A percentile compares a stretch with the other conserved stretches of the same genome.
Conservation (phyloP, 2,329 filamentous ascomycete species). For the Paraphoma sp. region DNA sequence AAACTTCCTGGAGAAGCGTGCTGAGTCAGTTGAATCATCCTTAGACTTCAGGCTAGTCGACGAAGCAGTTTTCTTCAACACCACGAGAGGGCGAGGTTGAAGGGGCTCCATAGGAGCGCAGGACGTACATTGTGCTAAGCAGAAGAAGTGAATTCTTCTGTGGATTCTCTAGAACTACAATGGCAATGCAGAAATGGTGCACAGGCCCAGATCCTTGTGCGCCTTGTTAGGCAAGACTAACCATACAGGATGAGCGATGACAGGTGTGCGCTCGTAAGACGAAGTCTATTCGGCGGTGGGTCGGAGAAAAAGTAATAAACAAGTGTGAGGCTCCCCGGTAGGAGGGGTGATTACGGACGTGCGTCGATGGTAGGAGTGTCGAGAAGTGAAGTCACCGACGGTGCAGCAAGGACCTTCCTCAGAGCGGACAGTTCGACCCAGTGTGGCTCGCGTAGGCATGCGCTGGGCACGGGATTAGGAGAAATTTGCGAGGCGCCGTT, state of each 20-base stretch:
- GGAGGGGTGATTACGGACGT: constrained; percentile 30
- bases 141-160: constrained; percentile 28
- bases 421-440: constrained; percentile 25
- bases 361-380: constrained; percentile 34
- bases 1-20: constrained; percentile 81
- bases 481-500: constrained; percentile 27
- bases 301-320: constrained; percentile 32
- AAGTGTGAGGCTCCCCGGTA: constrained; percentile 25
- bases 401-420: constrained; percentile 24
- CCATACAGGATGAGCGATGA: constrained; percentile 40
- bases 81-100: constrained; percentile 34
- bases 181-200: constrained; percentile 31
- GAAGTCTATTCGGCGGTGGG: constrained; percentile 34
- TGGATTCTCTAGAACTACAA: constrained; percentile 24
- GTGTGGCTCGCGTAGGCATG: constrained; percentile 35
- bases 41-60: constrained; percentile 45
- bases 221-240: constrained; percentile 32
- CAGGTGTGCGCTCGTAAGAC: constrained; percentile 35
- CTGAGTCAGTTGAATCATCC: constrained; percentile 47
- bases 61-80: constrained; percentile 43
- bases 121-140: constrained; percentile 47
- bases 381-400: constrained; percentile 36
- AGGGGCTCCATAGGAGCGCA: constrained; percentile 42
- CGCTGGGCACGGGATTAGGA: constrained; percentile 30
- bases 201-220: constrained; percentile 39